Evolutionary conservation across 176 grass and related monocot genomes (phyloP).

Genomic region (Carex littledalei): DNA sequence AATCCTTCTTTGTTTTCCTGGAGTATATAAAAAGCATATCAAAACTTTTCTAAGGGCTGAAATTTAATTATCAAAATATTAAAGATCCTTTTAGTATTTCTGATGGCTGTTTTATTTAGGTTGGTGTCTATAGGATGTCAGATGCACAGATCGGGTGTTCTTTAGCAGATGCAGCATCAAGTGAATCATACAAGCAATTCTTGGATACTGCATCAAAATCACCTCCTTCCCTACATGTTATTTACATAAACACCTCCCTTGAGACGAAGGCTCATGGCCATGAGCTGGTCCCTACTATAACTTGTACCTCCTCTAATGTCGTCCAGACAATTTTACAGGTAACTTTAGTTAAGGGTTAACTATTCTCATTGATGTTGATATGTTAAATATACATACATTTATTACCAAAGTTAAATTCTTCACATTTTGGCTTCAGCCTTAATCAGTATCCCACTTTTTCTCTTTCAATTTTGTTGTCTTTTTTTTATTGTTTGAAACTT

Average conservation of each 20-base stretch:
- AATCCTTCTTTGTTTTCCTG: constrained; percentile 16
- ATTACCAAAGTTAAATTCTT: background rate
- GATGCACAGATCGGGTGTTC: constrained; percentile 88
- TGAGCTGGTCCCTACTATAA: constrained; percentile 94
- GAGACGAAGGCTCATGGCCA: constrained; percentile 92
- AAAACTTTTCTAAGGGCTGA: background rate
- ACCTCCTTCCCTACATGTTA: constrained; percentile 87
- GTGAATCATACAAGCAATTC: constrained; percentile 72
- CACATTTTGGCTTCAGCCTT: background rate
- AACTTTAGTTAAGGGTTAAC: background rate
- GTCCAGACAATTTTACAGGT: constrained; percentile 97
- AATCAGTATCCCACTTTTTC: background rate
- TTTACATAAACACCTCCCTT: constrained; percentile 97
- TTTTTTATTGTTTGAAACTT: background rate
- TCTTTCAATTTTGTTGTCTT: background rate
- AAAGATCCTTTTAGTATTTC: background rate
- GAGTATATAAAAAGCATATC: background rate
- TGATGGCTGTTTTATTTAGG: constrained; percentile 38
- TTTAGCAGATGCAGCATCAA: constrained; percentile 91
- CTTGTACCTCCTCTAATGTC: constrained; percentile 98
- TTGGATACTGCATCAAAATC: constrained; percentile 54
- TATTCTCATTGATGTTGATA: constrained; percentile 1
- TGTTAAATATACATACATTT: background rate
- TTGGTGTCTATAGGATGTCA: constrained; percentile 97
- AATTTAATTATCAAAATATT: background rate